Evolutionary conservation across 345 rosid genomes (phyloP), one percentile per base, ranked within the genome.

Genomic region (Raphanus sativus): DNA sequence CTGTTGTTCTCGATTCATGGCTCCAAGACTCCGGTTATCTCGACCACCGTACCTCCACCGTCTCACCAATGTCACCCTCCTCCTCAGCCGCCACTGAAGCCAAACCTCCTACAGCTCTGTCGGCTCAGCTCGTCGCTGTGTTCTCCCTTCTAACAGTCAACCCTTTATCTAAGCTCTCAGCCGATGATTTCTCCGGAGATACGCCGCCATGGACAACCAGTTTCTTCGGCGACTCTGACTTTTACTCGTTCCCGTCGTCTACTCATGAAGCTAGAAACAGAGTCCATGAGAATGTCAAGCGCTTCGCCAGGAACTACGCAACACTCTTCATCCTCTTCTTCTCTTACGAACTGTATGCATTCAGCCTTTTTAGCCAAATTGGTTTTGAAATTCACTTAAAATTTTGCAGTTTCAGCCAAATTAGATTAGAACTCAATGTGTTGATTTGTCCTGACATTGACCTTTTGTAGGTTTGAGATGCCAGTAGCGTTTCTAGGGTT

Each of bases 221-320:
- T 11, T 94, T 94, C 79, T 59, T 94, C 16, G 97, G 92, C 29
- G 15, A 85, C 84, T 76, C 40, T 7, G 85, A 80, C 42, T 89
- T 91, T 17, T 94, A 92, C 59, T 87, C 98, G 21, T 84, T 92
- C 76, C 98, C 97, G 3, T 84, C 93, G 56, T 87, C 91, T 56
- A 58, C 84, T 40, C 80, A 87, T 67, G 89, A 87, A 85, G 94
- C 87, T 16, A 80, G 85, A 65, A 87, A 84, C 83, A 82, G 98
- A 82, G 90, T 87, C 48, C 91, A 89, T 28, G 98, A 94, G 91
- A 94, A 92, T 62, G 84, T 90, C 63, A 92, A 88, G 82, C 90
- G 98, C 29, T 92, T 88, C 81, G 89, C 95, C 1, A 85, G 88
- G 71, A 94, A 90, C 74, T 88, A 93, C 65, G 91, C 92, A 2